phyloP scores from a whole-genome alignment of 345 rosid species.

The Brassica rapa region DNA sequence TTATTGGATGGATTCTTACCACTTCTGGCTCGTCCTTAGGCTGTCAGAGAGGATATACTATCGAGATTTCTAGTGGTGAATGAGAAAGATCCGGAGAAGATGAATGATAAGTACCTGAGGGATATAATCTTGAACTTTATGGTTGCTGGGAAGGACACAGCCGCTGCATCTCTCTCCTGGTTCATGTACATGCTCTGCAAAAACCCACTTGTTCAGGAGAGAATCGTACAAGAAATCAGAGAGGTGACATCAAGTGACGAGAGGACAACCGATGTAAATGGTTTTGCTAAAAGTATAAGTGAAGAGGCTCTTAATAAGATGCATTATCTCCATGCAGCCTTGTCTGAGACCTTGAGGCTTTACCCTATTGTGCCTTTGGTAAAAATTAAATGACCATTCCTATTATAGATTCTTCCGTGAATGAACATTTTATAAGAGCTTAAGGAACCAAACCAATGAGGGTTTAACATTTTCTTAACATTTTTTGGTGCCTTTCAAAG shows the following conservation, averaged over 20 bases:
- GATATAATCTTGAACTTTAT: constrained; percentile 70
- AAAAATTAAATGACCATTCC: not conserved
- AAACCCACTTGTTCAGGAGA: constrained; percentile 69
- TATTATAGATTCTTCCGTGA: not conserved
- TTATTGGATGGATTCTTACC: not conserved
- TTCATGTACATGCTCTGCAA: constrained; percentile 75
- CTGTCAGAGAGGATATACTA: constrained; percentile 61
- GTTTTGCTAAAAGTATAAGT: constrained; percentile 46
- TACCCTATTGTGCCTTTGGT: constrained; percentile 70
- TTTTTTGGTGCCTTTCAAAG: constrained; percentile 35
- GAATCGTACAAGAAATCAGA: constrained; percentile 55
- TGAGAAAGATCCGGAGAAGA: constrained; percentile 55
- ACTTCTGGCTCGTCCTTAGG: constrained; percentile 36
- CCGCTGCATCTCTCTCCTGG: constrained; percentile 64
- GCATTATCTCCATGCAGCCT: constrained; percentile 85
- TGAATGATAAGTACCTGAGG: constrained; percentile 63
- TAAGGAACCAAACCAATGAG: not conserved
- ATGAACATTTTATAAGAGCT: not conserved
- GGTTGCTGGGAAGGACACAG: constrained; percentile 75
- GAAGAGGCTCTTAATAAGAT: constrained; percentile 52
- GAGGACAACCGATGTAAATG: constrained; percentile 34
- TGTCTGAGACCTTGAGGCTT: constrained; percentile 75
- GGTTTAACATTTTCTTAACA: not conserved
- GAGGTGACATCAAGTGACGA: constrained; percentile 40
- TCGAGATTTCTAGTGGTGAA: constrained; percentile 64